Evolutionary conservation across 2,329 filamentous ascomycete genomes (phyloP), one percentile per base, ranked within the genome.

Genomic region (Pseudogymnoascus verrucosus): DNA sequence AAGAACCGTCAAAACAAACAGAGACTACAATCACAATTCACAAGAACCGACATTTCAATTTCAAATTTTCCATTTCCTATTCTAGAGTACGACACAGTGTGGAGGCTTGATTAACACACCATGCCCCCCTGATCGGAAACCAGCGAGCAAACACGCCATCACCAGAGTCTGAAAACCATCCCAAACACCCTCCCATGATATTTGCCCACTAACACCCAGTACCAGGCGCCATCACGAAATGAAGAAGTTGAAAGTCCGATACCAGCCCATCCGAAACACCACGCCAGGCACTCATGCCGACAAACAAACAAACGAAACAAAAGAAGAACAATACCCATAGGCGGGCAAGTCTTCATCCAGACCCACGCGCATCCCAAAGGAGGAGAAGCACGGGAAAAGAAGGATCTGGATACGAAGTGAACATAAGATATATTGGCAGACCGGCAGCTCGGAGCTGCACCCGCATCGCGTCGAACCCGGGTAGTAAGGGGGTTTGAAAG

Each of bases 41-140:
- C 44, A 51, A 51, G 44, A 51, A 51, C 5, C 5, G 12, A 1
- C 44, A 44, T 51, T n/a, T 51, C 21, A 26, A 26, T n/a, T 14
- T 51, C 44, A 51, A 7, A 26, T 51, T 51, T 47, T 51, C 44
- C 44, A 51, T 51, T 51, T 51, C 44, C 21, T 51, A 51, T 51
- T 26, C 44, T 51, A 51, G 12, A n/a, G 44, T 51, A 8, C 44
- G 21, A 14, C 44, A n/a, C 44, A 26, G 44, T 51, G 44, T 28
- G 12, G 3, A 26, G 12, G 21, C 12, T 51, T 51, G 26, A 51
- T 51, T 26, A 51, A 51, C 44, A 51, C 44, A 51, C 21, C 21
- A 14, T 1, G 8, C 12, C 44, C 44, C 42, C 12, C 44, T 14
- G 21, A 26, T 8, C 21, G n/a, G 44, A n/a, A 51, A 51, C 7